phyloP scores from a whole-genome alignment of 495 filamentous ascomycete species.

The Delitschia confertaspora region DNA sequence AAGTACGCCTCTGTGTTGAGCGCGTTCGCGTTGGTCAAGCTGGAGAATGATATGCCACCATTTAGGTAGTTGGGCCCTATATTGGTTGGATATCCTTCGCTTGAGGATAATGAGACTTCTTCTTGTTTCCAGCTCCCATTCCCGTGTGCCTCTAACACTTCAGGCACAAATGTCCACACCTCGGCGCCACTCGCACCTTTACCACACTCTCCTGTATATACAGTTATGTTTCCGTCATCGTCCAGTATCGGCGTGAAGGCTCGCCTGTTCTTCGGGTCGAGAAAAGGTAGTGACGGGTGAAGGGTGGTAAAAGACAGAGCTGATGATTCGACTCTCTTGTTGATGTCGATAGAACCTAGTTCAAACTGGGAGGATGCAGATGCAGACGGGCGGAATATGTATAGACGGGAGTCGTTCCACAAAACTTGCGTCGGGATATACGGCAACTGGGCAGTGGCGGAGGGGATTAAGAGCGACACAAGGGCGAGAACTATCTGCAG shows the following conservation, averaged over 20 bases:
- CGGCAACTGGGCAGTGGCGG: slow-evolving; percentile 41
- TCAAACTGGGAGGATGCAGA: slow-evolving; percentile 36
- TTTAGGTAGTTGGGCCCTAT: slow-evolving; percentile 59
- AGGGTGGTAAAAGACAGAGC: slow-evolving; percentile 49
- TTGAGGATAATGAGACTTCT: slow-evolving; percentile 24
- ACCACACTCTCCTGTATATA: slow-evolving; percentile 62
- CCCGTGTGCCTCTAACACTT: slow-evolving; percentile 34
- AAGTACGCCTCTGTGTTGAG: slow-evolving; percentile 50
- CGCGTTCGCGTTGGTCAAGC: slow-evolving; percentile 45
- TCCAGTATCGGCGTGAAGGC: slow-evolving; percentile 59
- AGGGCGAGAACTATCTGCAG: slow-evolving; percentile 12
- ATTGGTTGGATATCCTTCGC: slow-evolving; percentile 30
- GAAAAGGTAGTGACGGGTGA: slow-evolving; percentile 57
- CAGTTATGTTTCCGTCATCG: slow-evolving; percentile 54
- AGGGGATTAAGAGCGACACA: slow-evolving; percentile 6
- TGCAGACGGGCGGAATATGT: slow-evolving; percentile 50
- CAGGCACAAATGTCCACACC: slow-evolving; percentile 50
- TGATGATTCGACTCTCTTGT: slow-evolving; percentile 43
- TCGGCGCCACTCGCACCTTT: slow-evolving; percentile 35
- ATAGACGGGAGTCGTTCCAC: slow-evolving; percentile 44
- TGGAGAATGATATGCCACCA: slow-evolving; percentile 57
- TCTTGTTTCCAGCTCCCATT: slow-evolving; percentile 50
- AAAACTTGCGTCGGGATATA: slow-evolving; percentile 66
- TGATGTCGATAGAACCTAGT: slow-evolving; percentile 58
- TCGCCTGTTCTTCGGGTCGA: slow-evolving; percentile 33